These are phyloP conservation scores for Cicer pinnatifidum DNA, from an alignment of 306 rosid species.

Conservation along the genomic window DNA sequence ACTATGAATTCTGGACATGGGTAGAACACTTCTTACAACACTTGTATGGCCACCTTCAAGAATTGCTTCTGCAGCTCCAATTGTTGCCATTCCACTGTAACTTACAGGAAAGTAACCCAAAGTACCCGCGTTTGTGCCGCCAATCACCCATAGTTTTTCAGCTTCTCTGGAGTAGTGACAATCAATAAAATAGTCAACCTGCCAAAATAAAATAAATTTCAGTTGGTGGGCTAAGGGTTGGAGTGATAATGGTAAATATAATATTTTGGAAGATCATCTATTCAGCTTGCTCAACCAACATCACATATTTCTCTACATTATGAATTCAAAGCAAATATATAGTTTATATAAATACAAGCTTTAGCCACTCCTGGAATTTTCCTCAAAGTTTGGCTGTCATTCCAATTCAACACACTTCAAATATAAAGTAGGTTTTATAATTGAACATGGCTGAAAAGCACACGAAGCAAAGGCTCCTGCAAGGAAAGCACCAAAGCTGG, in stretches of 20 bases:
- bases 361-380: neutral
- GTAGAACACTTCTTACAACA: slow-evolving; percentile 71
- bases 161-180: slow-evolving; percentile 77
- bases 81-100: slow-evolving; percentile 46
- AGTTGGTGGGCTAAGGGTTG: neutral
- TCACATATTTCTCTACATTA: neutral
- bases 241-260: neutral
- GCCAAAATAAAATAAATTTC: slow-evolving; percentile 42
- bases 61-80: slow-evolving; percentile 83
- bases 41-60: slow-evolving; percentile 84
- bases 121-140: slow-evolving; percentile 75
- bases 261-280: neutral
- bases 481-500: neutral
- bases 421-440: neutral
- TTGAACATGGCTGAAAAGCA: slow-evolving; percentile 1
- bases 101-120: slow-evolving; percentile 84
- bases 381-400: neutral
- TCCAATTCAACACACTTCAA: neutral
- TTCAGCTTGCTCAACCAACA: neutral
- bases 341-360: neutral
- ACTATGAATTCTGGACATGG: slow-evolving; percentile 56
- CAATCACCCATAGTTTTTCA: slow-evolving; percentile 76
- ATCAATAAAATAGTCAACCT: slow-evolving; percentile 91
- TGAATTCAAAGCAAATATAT: neutral
- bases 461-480: slow-evolving; percentile 26